Evolutionary conservation across 768 basidiomycete species (phyloP), one percentile per base, ranked within the genome.

Genomic region (Pleurotus citrinopileatus): DNA sequence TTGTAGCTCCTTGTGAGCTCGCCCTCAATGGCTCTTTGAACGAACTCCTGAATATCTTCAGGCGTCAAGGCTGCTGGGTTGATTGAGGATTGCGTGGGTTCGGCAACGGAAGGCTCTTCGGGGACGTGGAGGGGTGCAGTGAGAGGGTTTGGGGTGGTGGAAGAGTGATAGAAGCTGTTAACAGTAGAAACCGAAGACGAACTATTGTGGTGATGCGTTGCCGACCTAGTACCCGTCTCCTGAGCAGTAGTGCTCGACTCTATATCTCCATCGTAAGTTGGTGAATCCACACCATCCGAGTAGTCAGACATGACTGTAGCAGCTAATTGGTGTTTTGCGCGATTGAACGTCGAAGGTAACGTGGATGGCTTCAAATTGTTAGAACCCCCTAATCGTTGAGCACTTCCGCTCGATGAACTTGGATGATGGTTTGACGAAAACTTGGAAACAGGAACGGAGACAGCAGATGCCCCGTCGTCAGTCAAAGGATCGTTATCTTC

Each of bases 251-350:
- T 84, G 60, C 83, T 86, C 42, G 84, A 87, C 66, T 94, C 92
- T 53, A 94, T 77, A 69, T 94, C 92, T 53, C 92, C 92, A 63
- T 94, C 92, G 67, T 94, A 93, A 0, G 91, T 93, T 6, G 91
- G 91, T 0, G 88, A 91, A 65, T 93, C 91, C 7, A 87, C 79
- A 52, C 89, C 83, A 65, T 83, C 86, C 37, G 84, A 86, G 52
- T 26, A 25, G 60, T 89, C 87, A 17, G 82, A 84, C 55, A 86
- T 67, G 56, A 84, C 56, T 62, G 73, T 74, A 47, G 74, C 70
- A 3, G 81, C 81, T 10, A 85, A 75, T 47, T 84, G 84, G 63
- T 82, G 82, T 57, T 74, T 75, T 55, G 63, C 62, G 52, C 64
- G 65, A 22, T 37, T 34, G 48, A 37, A 37, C 6, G 48, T 12